Base-by-base conservation (phyloP, 2,329 filamentous ascomycete species). In the Rhinocladiella similis region DNA sequence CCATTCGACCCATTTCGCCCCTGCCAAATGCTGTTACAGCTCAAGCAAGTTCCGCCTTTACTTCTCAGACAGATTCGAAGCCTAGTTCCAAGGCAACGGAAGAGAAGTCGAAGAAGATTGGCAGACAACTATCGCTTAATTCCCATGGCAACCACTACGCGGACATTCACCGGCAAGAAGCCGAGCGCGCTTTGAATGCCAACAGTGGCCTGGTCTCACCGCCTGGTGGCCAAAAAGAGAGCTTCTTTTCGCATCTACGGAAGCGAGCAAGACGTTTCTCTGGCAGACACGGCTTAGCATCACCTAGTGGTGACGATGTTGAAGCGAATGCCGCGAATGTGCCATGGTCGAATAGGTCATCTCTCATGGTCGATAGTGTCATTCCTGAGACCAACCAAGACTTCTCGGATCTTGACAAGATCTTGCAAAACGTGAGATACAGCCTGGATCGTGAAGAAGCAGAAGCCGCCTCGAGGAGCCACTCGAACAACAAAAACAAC, bases 201-300 rank as follows among this genome's bases (percentile, higher is more conserved):
- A 86, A 88, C 66, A 83, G 82, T 33, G 89, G 87, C 19, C 78
- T 92, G 20, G 85, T 83, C 14, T 94, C 91, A 5, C 90, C 91
- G 3, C 85, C 87, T 0, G 87, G 83, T 66, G 89, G 83, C 16
- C 89, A 91, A 54, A 95, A 95, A 69, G 94, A 99, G 72, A 91
- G 94, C 73, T 99, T 99, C 79, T 99, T 99, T 75, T 97, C 94
- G 0, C 94, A 99, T 70, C 81, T 99, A 6, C 85, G 94, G 54
- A 99, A 99, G 75, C 87, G 93, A 50, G 94, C 95, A 25, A 85
- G 94, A 65, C 84, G 94, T 64, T 87, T 99, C 59, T 99, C 94
- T 22, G 94, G 94, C 46, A 87, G 93, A 55, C 91, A 96, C 69
- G 90, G 93, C 70, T 87, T 86, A 13, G 87, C 90, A 56, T 90